phyloP scores from a whole-genome alignment of 129 eudicot genomes.

The Glebionis coronaria region DNA sequence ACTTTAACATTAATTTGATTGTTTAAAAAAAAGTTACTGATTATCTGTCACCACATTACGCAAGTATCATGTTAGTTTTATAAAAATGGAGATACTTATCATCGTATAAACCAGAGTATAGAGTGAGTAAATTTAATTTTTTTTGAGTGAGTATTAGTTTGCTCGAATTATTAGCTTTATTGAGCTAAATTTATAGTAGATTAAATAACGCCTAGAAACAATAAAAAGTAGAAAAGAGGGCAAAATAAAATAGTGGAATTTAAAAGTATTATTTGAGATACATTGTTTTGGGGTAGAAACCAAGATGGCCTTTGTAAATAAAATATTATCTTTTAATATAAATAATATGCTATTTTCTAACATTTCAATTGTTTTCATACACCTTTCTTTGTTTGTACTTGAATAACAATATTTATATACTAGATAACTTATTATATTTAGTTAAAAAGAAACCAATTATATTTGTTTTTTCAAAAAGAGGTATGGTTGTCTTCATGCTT shows the following conservation, averaged over 20 bases:
- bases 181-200: too few species aligned
- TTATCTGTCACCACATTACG: too few species aligned
- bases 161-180: too few species aligned
- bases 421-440: conserved; percentile 22
- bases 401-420: conserved; percentile 17
- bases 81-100: too few species aligned
- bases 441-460: conserved; percentile 14
- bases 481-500: conserved; percentile 46
- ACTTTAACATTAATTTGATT: too few species aligned
- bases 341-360: conserved; percentile 31
- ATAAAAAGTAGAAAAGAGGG: conserved; percentile 10
- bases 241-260: conserved; percentile 12
- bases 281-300: conserved; percentile 33
- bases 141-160: too few species aligned
- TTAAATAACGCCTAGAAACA: background rate
- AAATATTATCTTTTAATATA: conserved; percentile 15
- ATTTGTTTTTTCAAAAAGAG: conserved; percentile 31
- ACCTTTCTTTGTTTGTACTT: conserved; percentile 40
- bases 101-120: too few species aligned
- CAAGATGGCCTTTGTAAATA: conserved; percentile 30
- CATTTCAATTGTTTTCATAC: conserved; percentile 40
- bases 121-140: too few species aligned
- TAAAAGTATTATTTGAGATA: conserved; percentile 24
- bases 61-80: too few species aligned
- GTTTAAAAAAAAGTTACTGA: too few species aligned